Base-by-base conservation (phyloP, 306 rosid species). In the Acacia confusa region DNA sequence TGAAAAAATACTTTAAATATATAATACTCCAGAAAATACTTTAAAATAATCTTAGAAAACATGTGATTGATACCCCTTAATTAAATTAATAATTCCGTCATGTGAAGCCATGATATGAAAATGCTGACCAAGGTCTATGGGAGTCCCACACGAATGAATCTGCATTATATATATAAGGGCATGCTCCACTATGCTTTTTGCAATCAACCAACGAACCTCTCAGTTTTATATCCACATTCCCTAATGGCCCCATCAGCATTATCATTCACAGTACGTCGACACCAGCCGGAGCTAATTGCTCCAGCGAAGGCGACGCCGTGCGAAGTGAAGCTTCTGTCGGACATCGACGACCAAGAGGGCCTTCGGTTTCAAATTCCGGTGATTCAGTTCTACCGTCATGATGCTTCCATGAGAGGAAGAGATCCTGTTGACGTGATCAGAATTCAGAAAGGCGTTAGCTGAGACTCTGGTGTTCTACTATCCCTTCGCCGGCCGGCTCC, bases 281-380 rank as follows among this genome's bases (percentile, higher is more conserved):
- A 32, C 15, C 32, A 40, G 53, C 25, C 74, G 12, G 74, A 69
- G 74, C 30, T 69, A 7, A 47, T 69, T 1, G 7, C 32, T n/a
- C 74, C 74, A 53, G 74, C 53, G 9, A n/a, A 12, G 53, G 9
- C 32, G 4, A 69, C 53, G 2, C 74, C 74, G 1, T 34, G 34
- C 0, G 74, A 69, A 47, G 8, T 41, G 53, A 69, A 69, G 20
- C 53, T 41, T 9, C 16, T 69, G 12, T 69, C 74, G 0, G 74
- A 69, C 53, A 41, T 69, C 32, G 74, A 69, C 34, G 74, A 69
- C 32, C 74, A 69, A 3, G 74, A 69, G 17, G 74, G 74, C 1
- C 53, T 69, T 0, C 74, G 74, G 4, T 69, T 69, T 7, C 74
- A 69, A 22, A 69, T 69, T 22, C 74, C 74, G 0, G 74, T 69